These are phyloP conservation scores for Stachybotrys echinatus DNA, from an alignment of 2,329 filamentous ascomycete genomes.

Conservation along the genomic window DNA sequence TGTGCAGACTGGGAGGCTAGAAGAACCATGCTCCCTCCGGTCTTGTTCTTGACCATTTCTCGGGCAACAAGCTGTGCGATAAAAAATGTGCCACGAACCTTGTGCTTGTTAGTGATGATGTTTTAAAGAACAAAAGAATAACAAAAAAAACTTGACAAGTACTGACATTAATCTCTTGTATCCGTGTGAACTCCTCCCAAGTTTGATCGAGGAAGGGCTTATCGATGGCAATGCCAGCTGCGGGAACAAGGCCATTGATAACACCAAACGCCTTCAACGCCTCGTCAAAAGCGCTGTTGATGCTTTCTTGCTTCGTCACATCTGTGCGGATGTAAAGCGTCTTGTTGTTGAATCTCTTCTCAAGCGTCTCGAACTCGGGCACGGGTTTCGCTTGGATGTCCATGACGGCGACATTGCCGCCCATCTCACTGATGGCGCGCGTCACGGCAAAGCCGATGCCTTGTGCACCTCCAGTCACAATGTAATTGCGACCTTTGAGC, in stretches of 20 bases:
- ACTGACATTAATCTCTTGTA: slow-evolving; percentile 36
- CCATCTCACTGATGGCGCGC: slow-evolving; percentile 32
- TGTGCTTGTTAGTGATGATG: not conserved
- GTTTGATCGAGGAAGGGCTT: slow-evolving; percentile 38
- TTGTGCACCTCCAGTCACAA: slow-evolving; percentile 32
- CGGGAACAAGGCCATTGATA: slow-evolving; percentile 24
- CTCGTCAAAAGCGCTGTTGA: slow-evolving; percentile 17
- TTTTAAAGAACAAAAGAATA: too few relatives aligned
- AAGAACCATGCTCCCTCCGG: slow-evolving; percentile 30
- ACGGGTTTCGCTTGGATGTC: slow-evolving; percentile 26
- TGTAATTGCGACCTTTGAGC: slow-evolving; percentile 26
- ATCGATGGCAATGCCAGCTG: slow-evolving; percentile 34
- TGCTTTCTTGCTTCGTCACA: slow-evolving; percentile 21
- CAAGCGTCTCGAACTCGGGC: slow-evolving; percentile 18
- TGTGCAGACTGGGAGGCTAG: slow-evolving; percentile 17
- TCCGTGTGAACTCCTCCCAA: slow-evolving; percentile 32
- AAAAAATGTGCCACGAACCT: slow-evolving; percentile 37
- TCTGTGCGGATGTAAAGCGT: slow-evolving; percentile 24
- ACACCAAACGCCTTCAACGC: slow-evolving; percentile 16
- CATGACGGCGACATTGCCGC: slow-evolving; percentile 31
- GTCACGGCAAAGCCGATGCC: slow-evolving; percentile 33
- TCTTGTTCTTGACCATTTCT: slow-evolving; percentile 33
- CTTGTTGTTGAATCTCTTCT: slow-evolving; percentile 13
- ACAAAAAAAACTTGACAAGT: too few relatives aligned
- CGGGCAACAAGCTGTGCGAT: slow-evolving; percentile 30